Percentiles rank a stretch among this genome's conserved stretches.
Evolutionary conservation across 2,329 filamentous ascomycete genomes (phyloP).

Genomic region (Scedosporium dehoogii): DNA sequence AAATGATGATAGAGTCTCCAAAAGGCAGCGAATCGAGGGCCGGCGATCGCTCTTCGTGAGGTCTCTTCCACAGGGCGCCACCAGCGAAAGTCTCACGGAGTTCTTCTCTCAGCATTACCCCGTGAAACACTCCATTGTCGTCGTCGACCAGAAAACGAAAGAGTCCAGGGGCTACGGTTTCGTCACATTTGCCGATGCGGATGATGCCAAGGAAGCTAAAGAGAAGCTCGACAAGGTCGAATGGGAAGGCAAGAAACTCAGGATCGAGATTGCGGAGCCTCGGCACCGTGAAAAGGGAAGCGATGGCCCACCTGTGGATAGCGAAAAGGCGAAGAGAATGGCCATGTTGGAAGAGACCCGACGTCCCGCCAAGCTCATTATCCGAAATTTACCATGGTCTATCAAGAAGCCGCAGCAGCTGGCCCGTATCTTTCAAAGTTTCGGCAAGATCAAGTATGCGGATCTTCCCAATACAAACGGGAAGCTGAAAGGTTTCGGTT

Average conservation of each 20-base stretch:
- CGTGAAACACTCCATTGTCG: slow-evolving; percentile 91
- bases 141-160: slow-evolving; percentile 77
- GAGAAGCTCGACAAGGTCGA: slow-evolving; percentile 69
- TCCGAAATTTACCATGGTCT: slow-evolving; percentile 93
- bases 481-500: slow-evolving; percentile 80
- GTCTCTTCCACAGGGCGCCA: slow-evolving; percentile 67
- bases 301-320: slow-evolving; percentile 26
- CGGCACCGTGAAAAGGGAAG: slow-evolving; percentile 58
- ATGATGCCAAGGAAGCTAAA: slow-evolving; percentile 76
- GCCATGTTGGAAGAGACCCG: slow-evolving; percentile 46
- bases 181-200: slow-evolving; percentile 88
- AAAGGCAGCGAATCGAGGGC: slow-evolving; percentile 50
- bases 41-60: slow-evolving; percentile 80
- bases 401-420: slow-evolving; percentile 81
- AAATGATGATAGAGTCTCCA: slow-evolving; percentile 24
- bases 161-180: slow-evolving; percentile 89
- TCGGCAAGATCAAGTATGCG: slow-evolving; percentile 82
- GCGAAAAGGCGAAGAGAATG: slow-evolving; percentile 44
- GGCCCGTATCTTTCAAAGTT: slow-evolving; percentile 68
- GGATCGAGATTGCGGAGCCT: slow-evolving; percentile 79
- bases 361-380: slow-evolving; percentile 67
- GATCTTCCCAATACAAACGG: slow-evolving; percentile 72
- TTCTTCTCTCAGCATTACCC: slow-evolving; percentile 93
- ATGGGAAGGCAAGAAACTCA: slow-evolving; percentile 72
- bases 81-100: slow-evolving; percentile 71